These are phyloP conservation scores for Rutstroemia sp. DNA, from an alignment of 2,329 filamentous ascomycete species.

Conservation along the genomic window DNA sequence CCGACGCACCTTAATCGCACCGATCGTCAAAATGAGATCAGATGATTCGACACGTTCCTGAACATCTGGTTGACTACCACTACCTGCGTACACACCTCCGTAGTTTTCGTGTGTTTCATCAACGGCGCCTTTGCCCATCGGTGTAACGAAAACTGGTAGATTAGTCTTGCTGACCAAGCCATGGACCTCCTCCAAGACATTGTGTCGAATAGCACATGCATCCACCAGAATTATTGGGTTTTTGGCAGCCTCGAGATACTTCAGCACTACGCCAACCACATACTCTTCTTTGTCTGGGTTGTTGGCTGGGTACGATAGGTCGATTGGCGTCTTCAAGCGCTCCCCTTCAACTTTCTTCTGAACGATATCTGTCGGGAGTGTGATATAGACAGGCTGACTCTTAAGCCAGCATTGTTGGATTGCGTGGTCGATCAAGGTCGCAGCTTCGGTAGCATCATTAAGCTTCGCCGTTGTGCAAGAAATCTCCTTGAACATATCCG, in stretches of 20 bases:
- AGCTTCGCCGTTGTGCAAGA: slow-evolving; percentile 66
- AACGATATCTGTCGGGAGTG: slow-evolving; percentile 75
- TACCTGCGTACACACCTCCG: slow-evolving; percentile 80
- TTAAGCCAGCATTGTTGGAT: slow-evolving; percentile 66
- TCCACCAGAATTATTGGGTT: slow-evolving; percentile 76
- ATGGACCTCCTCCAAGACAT: slow-evolving; percentile 65
- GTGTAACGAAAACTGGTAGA: slow-evolving; percentile 78
- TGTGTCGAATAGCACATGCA: slow-evolving; percentile 72
- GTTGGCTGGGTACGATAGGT: slow-evolving; percentile 57
- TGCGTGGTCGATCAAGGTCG: slow-evolving; percentile 69
- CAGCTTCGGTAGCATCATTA: slow-evolving; percentile 61
- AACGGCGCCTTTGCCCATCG: slow-evolving; percentile 82
- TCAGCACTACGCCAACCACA: slow-evolving; percentile 72
- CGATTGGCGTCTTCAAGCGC: slow-evolving; percentile 61
- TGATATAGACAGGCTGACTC: slow-evolving; percentile 76
- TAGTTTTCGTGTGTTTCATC: slow-evolving; percentile 70
- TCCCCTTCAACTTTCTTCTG: slow-evolving; percentile 68
- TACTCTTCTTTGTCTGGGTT: slow-evolving; percentile 68
- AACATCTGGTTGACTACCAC: slow-evolving; percentile 60
- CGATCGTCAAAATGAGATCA: slow-evolving; percentile 65
- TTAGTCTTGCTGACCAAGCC: slow-evolving; percentile 64
- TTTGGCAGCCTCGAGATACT: slow-evolving; percentile 64
- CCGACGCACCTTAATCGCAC: slow-evolving; percentile 43
- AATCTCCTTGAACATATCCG: slow-evolving; percentile 66
- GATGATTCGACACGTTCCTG: slow-evolving; percentile 57